These are phyloP conservation scores for Anaeromyces robustus DNA, from an alignment of 192 early-diverging fungal species.

Conservation along the genomic window DNA sequence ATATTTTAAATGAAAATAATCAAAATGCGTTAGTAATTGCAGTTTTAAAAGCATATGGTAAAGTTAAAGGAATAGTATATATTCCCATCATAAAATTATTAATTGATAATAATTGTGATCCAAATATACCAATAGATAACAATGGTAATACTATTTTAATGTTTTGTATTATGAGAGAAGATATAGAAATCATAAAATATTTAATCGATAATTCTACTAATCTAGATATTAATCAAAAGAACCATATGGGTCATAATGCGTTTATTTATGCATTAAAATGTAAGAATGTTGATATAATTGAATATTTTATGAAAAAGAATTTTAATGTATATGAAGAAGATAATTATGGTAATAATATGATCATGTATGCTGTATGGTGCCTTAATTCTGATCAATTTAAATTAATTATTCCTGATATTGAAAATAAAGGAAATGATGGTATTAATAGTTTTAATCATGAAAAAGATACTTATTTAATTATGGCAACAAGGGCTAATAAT, in stretches of 20 bases:
- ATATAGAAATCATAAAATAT: not conserved
- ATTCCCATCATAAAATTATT: not conserved
- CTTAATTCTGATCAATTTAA: not conserved
- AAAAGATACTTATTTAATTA: not conserved
- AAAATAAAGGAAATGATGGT: not conserved
- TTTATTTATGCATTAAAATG: not conserved
- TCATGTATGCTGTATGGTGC: not conserved
- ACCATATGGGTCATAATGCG: not conserved
- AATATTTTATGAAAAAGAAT: not conserved
- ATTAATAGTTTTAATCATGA: not conserved
- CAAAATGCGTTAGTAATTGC: not conserved
- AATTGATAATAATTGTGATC: not conserved
- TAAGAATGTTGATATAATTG: not conserved
- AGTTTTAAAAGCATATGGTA: not conserved
- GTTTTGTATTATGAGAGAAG: not conserved
- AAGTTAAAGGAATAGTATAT: not conserved
- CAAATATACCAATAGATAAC: not conserved
- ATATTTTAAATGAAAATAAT: not conserved
- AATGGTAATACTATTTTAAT: not conserved
- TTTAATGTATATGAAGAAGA: not conserved
- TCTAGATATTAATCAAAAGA: not conserved
- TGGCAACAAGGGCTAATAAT: not conserved
- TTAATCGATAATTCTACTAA: not conserved
- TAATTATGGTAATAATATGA: not conserved
- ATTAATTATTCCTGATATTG: no score